Base-by-base conservation (phyloP, 495 filamentous ascomycete species). In the Lophium mytilinum region DNA sequence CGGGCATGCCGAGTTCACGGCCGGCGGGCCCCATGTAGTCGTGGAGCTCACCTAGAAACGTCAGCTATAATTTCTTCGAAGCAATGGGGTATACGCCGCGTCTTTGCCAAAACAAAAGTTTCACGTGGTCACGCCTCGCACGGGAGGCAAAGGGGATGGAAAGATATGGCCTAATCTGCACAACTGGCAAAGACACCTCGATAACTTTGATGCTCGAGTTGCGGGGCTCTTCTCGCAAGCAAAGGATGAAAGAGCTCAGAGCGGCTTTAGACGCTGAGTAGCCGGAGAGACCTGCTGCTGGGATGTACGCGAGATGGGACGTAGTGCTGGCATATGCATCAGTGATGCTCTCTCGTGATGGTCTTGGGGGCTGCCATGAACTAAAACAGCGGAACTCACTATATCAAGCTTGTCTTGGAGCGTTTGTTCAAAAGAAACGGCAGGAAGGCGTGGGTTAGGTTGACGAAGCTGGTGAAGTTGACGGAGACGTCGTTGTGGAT, bases 181-280 rank as follows among this genome's bases (percentile, higher is more conserved):
- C 41, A 8, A 19, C 15, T 5, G 41, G 41, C 1, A 14, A 14
- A 1, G 12, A 45, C 15, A 45, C 6, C 41, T 45, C 41, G 14
- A 45, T 5, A 15, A 45, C 41, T 19, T 45, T 9, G 1, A 45
- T 14, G 8, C 19, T 45, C 6, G 41, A 17, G 19, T 15, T 19
- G 15, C 41, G 15, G 15, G 59, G 33, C 49, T 59, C 51, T 14
- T 55, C 51, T 9, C 48, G 41, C 11, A 63, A 9, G 34, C 52
- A 52, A 9, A 63, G 18, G 14, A 70, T 56, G 62, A 76, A 80
- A 2, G 66, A 60, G 41, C 73, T 73, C 37, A 80, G 60, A 1
- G 75, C 78, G 0, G 76, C 71, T 55, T 76, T 76, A 11, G 72
- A 72, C 0, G 73, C 71, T 0, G 64, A 75, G 59, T 78, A 78